phyloP scores from a whole-genome alignment of 306 rosid genomes.

The Medicago arabica region DNA sequence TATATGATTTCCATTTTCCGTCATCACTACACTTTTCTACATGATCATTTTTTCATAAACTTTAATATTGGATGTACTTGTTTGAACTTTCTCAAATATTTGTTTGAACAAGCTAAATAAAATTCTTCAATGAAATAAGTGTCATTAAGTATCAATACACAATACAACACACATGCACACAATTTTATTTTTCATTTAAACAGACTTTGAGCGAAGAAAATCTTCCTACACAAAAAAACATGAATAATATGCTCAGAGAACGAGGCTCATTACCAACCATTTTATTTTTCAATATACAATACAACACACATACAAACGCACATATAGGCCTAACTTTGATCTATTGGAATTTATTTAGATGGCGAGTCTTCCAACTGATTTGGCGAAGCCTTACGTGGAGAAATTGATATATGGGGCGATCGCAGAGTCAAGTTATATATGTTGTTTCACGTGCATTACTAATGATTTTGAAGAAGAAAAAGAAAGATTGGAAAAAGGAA shows the following conservation, averaged over 20 bases:
- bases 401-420: not conserved
- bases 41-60: not conserved
- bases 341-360: conserved; percentile 19
- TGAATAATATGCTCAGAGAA: not conserved
- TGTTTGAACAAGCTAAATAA: not conserved
- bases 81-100: not conserved
- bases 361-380: not conserved
- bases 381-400: not conserved
- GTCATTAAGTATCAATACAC: not conserved
- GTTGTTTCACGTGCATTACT: not conserved
- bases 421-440: not conserved
- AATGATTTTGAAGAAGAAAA: not conserved
- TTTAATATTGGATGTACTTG: not conserved
- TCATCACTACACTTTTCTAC: not conserved
- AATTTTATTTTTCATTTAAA: too few species aligned
- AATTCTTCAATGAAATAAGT: not conserved
- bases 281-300: not conserved
- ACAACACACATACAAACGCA: not conserved
- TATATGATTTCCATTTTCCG: not conserved
- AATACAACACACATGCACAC: too few species aligned
- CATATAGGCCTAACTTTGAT: not conserved
- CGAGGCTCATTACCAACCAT: not conserved
- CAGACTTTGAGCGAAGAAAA: not conserved
- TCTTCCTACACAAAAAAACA: too few species aligned
- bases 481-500: not conserved